These are phyloP conservation scores for Flaveria trinervia DNA, from an alignment of 129 eudicot genomes.

Conservation along the genomic window DNA sequence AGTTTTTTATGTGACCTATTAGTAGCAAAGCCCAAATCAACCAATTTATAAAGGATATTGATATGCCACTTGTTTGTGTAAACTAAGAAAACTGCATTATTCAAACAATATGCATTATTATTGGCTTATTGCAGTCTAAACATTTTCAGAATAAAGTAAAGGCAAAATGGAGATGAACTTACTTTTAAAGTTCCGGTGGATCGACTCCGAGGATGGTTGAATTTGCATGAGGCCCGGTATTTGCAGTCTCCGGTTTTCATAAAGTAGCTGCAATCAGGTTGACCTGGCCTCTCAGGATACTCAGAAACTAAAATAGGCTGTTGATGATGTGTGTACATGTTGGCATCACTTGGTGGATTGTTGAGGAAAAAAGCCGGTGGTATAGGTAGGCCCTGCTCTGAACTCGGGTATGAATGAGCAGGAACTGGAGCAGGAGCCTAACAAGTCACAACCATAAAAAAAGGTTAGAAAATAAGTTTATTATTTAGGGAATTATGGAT, in stretches of 20 bases:
- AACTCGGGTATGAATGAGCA: constrained; percentile 42
- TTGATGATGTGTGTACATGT: constrained; percentile 45
- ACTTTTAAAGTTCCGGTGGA: no score
- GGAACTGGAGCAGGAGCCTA: constrained; percentile 41
- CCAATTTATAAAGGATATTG: background rate
- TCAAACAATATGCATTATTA: background rate
- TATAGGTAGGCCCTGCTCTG: constrained; percentile 62
- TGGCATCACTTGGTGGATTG: constrained; percentile 50
- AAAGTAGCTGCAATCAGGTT: constrained; percentile 80
- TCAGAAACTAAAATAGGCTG: constrained; percentile 47
- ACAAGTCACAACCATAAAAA: constrained; percentile 18
- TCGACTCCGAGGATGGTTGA: no score
- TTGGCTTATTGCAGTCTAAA: background rate
- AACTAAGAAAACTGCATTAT: background rate
- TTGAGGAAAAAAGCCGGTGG: constrained; percentile 71
- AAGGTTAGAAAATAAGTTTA: background rate
- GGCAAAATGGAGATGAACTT: no score
- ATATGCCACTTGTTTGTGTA: background rate
- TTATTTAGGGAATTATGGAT: background rate
- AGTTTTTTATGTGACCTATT: background rate
- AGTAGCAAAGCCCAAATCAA: background rate
- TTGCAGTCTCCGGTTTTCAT: constrained; percentile 34
- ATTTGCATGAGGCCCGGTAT: no score
- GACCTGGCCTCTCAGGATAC: constrained; percentile 91
- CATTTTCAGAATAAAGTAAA: background rate